These are phyloP conservation scores for Leishmania aethiopica DNA, from an alignment of 208 protist species.

Conservation along the genomic window DNA sequence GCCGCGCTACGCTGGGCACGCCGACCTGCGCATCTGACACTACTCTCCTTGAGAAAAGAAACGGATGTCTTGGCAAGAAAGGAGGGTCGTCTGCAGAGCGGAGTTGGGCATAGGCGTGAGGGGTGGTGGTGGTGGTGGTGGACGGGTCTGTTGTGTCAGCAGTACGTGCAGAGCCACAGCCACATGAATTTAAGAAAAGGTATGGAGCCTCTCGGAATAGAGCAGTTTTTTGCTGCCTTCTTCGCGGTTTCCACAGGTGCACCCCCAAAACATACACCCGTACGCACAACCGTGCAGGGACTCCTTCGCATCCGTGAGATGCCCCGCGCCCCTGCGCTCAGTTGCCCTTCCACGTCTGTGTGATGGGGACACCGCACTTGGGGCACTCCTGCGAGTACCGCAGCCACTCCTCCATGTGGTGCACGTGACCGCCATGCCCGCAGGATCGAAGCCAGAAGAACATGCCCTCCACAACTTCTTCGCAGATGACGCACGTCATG, in stretches of 20 bases:
- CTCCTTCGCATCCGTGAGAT: not conserved
- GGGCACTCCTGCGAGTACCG: slow-evolving; percentile 70
- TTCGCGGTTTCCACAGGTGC: not conserved
- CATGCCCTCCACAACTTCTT: slow-evolving; percentile 83
- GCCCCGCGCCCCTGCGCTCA: not conserved
- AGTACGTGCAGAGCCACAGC: not conserved
- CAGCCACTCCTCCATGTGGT: slow-evolving; percentile 86
- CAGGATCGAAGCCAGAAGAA: slow-evolving; percentile 84
- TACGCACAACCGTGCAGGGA: not conserved
- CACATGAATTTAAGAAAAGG: not conserved
- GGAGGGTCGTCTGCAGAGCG: not conserved
- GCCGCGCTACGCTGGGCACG: not conserved
- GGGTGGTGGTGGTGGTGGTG: not conserved
- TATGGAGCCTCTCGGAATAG: not conserved
- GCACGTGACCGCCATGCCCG: slow-evolving; percentile 81
- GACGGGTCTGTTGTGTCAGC: not conserved
- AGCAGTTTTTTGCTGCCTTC: not conserved
- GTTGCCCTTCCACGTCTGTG: slow-evolving; percentile 32
- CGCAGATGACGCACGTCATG: slow-evolving; percentile 84
- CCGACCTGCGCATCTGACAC: not conserved
- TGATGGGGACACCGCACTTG: slow-evolving; percentile 62
- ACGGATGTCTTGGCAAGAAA: not conserved
- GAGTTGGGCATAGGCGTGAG: not conserved
- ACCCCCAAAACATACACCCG: not conserved
- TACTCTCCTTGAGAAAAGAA: not conserved